Base-by-base conservation (phyloP, 164 flowering plant genomes). In the Liriodendron chinense region DNA sequence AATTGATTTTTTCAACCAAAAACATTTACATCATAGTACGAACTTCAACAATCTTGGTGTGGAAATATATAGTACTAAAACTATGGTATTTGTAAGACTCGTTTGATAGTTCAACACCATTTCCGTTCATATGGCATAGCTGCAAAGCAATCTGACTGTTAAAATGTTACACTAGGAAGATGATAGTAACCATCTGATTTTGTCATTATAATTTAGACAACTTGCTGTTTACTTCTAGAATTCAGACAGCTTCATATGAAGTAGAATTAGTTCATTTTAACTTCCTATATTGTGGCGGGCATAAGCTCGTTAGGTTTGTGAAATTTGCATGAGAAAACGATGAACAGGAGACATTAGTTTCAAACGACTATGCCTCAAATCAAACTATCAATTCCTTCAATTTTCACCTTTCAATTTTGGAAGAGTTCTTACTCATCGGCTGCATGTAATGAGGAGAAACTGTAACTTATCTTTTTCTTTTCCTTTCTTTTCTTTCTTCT, bases 391-490 rank as follows among this genome's bases (percentile, higher is more conserved):
- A 53, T 53, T 53, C 18, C 59, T 53, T 53, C 8, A 53, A 8
- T 12, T 53, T 12, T 16, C 18, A 12, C 59, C 13, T 53, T 14
- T 12, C 59, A 10, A 53, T 53, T 53, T 53, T 53, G 68, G 76
- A 75, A 25, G 83, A 82, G 34, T 82, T 80, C 70, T 78, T 82
- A 49, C 75, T 77, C 70, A 71, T 75, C 57, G 71, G 28, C 53
- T 56, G 26, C 68, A 61, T 24, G 21, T 47, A 47, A 64, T 62
- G 71, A 76, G 68, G 23, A 56, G 47, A 25, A 65, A 13, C 16
- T 53, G 18, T 53, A 12, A 53, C 18, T 3, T 12, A 53, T 53
- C 18, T 0, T 53, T 53, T 53, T 53, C 43, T 4, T 53, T 53
- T 53, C 13, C 13, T 53, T n/a, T n/a, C n/a, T n/a, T 53, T 14